These are phyloP conservation scores for Byssothecium circinans DNA, from an alignment of 2,329 filamentous ascomycete species.

Conservation along the genomic window DNA sequence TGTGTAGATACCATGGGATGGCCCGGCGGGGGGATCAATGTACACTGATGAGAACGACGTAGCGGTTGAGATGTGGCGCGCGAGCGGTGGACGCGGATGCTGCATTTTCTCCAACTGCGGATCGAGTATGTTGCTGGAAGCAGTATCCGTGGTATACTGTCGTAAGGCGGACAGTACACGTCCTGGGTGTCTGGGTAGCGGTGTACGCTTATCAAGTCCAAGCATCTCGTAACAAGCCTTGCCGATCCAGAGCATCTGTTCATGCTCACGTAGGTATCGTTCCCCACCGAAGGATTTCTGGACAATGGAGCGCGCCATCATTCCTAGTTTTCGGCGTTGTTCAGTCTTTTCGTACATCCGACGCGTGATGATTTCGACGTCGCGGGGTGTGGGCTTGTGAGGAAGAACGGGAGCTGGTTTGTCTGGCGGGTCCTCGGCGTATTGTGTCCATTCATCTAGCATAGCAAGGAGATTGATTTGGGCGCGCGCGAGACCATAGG, in stretches of 20 bases:
- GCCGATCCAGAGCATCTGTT: conserved; percentile 53
- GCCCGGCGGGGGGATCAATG: conserved; percentile 27
- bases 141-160: conserved; percentile 19
- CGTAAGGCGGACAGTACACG: conserved; percentile 29
- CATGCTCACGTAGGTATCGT: conserved; percentile 63
- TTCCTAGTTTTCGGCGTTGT: conserved; percentile 59
- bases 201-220: conserved; percentile 26
- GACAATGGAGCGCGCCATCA: conserved; percentile 61
- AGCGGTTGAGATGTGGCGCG: conserved; percentile 24
- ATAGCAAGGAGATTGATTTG: conserved; percentile 65
- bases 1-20: conserved; percentile 22
- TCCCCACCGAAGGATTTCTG: conserved; percentile 62
- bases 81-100: conserved; percentile 31
- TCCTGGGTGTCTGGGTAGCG: conserved; percentile 32
- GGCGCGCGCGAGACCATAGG: conserved; percentile 60
- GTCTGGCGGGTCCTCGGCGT: conserved; percentile 54
- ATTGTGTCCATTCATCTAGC: conserved; percentile 63
- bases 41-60: conserved; percentile 40
- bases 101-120: conserved; percentile 42
- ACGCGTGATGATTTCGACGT: conserved; percentile 57
- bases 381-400: conserved; percentile 52
- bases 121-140: conserved; percentile 26
- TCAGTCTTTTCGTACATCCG: conserved; percentile 64
- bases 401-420: conserved; percentile 48
- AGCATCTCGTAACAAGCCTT: conserved; percentile 41